Conservation (phyloP, 129 eudicot genomes). For the Flaveria ramosissima region DNA sequence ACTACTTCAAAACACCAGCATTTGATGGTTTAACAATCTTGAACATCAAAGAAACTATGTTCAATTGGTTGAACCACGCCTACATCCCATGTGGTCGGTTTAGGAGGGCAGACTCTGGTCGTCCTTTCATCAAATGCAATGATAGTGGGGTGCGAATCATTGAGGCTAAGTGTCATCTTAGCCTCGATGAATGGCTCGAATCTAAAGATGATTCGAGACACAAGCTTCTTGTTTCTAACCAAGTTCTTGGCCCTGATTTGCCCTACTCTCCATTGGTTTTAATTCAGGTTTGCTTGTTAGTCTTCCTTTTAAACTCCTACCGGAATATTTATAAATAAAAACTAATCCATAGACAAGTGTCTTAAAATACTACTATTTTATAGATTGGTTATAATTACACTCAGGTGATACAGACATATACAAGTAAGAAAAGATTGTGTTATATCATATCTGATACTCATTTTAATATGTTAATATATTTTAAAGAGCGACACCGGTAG, state of each 20-base stretch:
- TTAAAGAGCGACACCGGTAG: too few relatives aligned
- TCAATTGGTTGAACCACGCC: slow-evolving; percentile 55
- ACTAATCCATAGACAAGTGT: too few relatives aligned
- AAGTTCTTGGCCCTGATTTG: slow-evolving; percentile 67
- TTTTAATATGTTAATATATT: background rate
- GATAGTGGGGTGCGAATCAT: slow-evolving; percentile 74
- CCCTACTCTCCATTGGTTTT: slow-evolving; percentile 59
- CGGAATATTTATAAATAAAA: too few relatives aligned
- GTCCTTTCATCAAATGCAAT: slow-evolving; percentile 74
- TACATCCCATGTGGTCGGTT: slow-evolving; percentile 63
- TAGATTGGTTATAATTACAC: too few relatives aligned
- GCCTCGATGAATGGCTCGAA: slow-evolving; percentile 67
- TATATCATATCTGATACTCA: background rate
- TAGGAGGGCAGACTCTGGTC: slow-evolving; percentile 50
- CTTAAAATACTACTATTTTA: too few relatives aligned
- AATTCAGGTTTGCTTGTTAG: slow-evolving; percentile 49
- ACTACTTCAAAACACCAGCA: slow-evolving; percentile 52
- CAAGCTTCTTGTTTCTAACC: slow-evolving; percentile 44
- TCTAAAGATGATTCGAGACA: slow-evolving; percentile 41
- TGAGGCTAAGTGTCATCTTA: slow-evolving; percentile 59
- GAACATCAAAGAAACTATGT: slow-evolving; percentile 61
- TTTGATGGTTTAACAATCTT: slow-evolving; percentile 45
- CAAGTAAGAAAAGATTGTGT: background rate
- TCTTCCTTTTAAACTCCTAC: background rate
- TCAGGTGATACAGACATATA: too few relatives aligned